Conservation (phyloP, 306 rosid species). For the Ormosia emarginata region DNA sequence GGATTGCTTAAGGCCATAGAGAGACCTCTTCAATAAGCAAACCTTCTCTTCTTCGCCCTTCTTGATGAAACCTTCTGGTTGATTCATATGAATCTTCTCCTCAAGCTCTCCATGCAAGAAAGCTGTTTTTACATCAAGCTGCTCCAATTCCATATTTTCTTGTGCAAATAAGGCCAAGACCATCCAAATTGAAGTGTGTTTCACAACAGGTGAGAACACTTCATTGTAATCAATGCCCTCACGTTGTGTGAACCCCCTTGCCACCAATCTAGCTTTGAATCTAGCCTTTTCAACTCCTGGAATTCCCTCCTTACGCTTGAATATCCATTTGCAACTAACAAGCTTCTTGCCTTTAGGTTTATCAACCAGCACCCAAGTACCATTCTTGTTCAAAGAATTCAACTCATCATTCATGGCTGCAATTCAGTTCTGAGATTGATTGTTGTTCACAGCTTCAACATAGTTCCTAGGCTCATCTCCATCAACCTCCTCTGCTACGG, state of each 20-base stretch:
- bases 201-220: not conserved
- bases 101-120: not conserved
- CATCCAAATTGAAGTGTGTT: not conserved
- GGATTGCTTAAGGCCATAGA: not conserved
- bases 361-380: not conserved
- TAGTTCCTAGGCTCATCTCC: too few species aligned
- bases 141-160: not conserved
- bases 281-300: not conserved
- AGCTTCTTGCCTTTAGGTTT: not conserved
- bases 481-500: not conserved
- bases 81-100: not conserved
- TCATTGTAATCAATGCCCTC: not conserved
- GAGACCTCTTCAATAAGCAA: not conserved
- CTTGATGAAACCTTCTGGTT: not conserved
- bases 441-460: too few species aligned
- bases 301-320: not conserved
- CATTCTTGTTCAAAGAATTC: not conserved
- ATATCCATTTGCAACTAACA: not conserved
- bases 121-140: too few species aligned
- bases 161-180: not conserved
- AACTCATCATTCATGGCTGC: not conserved
- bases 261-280: not conserved
- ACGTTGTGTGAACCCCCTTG: not conserved
- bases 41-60: not conserved
- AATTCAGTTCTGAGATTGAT: too few species aligned